Evolutionary conservation across 2,329 filamentous ascomycete genomes (phyloP), one percentile per base, ranked within the genome.

Genomic region (Aspergillus sp.): DNA sequence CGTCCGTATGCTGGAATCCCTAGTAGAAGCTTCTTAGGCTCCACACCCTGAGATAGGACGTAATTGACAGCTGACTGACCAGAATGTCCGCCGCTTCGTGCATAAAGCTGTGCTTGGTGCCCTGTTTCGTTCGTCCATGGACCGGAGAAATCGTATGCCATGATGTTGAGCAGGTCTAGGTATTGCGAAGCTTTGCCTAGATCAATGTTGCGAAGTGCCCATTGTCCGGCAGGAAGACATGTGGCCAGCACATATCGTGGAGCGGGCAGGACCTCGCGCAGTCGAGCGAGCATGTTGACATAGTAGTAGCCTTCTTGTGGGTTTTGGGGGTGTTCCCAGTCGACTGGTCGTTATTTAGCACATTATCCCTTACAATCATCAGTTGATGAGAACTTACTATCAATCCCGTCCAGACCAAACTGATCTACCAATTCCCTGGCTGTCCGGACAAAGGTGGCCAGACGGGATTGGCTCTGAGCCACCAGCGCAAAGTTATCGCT

Each of bases 111-210:
- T 4, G 86, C 81, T 47, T 91, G 88, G 63, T 91, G 85, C 5
- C 86, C 87, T 41, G 80, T 81, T 49, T 77, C 78, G 25, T 73
- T 63, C 1, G 79, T 80, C 86, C 86, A 90, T 3, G 80, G 74
- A 1, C 87, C 86, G 22, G 79, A 82, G 60, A 90, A 87, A 65
- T 93, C 87, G 66, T 90, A 93, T 1, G 86, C 80, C 79, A 86
- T 88, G 32, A 93, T 71, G 64, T 91, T 91, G 64, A 93, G 71
- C 53, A 84, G 77, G 65, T 91, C 86, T 32, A 93, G 74, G 56
- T 86, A 83, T 41, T 79, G 70, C 44, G 83, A 77, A 9, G 83
- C 80, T 48, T 74, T 71, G 19, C 67, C 70, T 9, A 91, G 71
- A 61, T 90, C 80, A 62, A 91, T 86, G 60, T 85, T 76, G 57